Percentiles rank a stretch among this genome's conserved stretches.
phyloP scores from a whole-genome alignment of 73 alveolate species.

The Paramecium biaurelia region DNA sequence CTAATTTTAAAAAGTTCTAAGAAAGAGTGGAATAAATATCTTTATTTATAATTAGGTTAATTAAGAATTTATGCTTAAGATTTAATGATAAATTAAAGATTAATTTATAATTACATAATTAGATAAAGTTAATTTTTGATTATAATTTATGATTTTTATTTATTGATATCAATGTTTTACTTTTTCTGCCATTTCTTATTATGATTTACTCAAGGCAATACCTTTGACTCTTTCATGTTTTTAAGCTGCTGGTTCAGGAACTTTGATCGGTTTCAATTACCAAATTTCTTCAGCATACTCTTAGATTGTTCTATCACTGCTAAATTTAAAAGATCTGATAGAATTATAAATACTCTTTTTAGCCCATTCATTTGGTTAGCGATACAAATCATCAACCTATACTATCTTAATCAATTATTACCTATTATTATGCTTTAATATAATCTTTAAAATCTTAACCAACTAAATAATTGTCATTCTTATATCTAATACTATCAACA shows the following conservation, averaged over 20 bases:
- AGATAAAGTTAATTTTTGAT: neutral
- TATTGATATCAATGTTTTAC: neutral
- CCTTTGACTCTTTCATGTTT: slow-evolving; percentile 60
- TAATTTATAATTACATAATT: neutral
- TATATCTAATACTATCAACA: slow-evolving; percentile 38
- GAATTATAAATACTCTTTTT: slow-evolving; percentile 69
- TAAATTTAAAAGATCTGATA: slow-evolving; percentile 65
- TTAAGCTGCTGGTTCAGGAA: slow-evolving; percentile 58
- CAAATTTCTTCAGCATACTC: slow-evolving; percentile 76
- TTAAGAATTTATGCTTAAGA: neutral
- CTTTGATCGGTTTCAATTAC: slow-evolving; percentile 54
- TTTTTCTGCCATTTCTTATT: slow-evolving; percentile 7
- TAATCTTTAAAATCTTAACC: slow-evolving; percentile 82
- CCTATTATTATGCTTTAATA: slow-evolving; percentile 72
- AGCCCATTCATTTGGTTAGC: slow-evolving; percentile 65
- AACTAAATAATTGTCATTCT: slow-evolving; percentile 72
- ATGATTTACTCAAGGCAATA: neutral
- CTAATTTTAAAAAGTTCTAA: neutral
- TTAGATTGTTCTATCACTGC: slow-evolving; percentile 72
- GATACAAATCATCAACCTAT: slow-evolving; percentile 68
- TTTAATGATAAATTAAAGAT: neutral
- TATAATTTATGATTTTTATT: neutral
- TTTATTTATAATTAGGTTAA: neutral
- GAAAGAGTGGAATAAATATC: neutral
- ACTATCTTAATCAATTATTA: neutral